Base-by-base conservation (phyloP, 371 early-diverging fungal species). In the Encephalitozoon cuniculi region DNA sequence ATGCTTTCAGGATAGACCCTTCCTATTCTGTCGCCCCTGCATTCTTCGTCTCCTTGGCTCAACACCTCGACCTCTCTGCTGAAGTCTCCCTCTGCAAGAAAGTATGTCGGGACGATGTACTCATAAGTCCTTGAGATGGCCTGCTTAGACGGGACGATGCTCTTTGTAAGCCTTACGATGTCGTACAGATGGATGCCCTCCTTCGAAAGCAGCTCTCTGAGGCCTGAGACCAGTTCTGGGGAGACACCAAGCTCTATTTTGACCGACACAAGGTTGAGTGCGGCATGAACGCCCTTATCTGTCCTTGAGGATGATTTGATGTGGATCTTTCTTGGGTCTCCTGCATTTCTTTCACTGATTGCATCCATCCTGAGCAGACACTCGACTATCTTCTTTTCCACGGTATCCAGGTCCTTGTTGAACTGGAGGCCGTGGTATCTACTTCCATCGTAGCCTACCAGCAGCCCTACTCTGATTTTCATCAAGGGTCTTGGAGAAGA, bases 251-350 rank as follows among this genome's bases (percentile, higher is more conserved):
- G 12, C 23, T 74, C 77, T 72, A 87, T 84, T 86, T 97, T 97
- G 39, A 91, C 79, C 0, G 92, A 90, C 25, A 94, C 89, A 0
- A 97, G 89, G 71, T 95, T 92, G 34, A 95, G 93, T 28, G 92
- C 92, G 26, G 99, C 98, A 82, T 95, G 95, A 0, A 99, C 99
- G 11, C 99, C 99, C 85, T 97, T 97, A 83, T 99, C 99, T 0
- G 99, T 99, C 28, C 99, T 87, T 2, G 95, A 96, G 2, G 93
- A 90, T 64, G 98, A 85, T 87, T 85, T 82, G 79, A 92, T 87
- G 30, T 87, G 86, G 32, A 89, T 86, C 89, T 93, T 85, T 25
- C 51, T 72, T 25, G 82, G 78, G 64, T 80, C 78, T 30, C 67
- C 67, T 6, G 76, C 53, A 71, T 85, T 85, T 32, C 46, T 21